Conservation (phyloP, 805 yeast genomes). For the Suhomyces faveliae region DNA sequence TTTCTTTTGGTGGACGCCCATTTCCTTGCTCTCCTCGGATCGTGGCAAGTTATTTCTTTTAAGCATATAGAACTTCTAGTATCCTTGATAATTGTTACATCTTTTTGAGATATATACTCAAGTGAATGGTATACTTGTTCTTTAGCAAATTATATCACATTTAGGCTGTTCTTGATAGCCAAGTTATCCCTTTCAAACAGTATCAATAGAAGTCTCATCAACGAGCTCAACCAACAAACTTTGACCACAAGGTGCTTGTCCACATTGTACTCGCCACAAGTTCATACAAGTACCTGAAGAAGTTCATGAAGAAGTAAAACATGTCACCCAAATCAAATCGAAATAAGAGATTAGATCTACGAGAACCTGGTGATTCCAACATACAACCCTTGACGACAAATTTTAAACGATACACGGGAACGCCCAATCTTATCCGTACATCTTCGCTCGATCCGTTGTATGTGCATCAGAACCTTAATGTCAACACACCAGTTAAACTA, state of each 20-base stretch:
- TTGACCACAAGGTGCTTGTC: not conserved
- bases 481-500: constrained; percentile 29
- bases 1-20: not conserved
- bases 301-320: not conserved
- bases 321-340: not conserved
- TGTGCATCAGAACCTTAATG: constrained; percentile 16
- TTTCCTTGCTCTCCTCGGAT: not conserved
- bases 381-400: not conserved
- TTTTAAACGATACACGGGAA: not conserved
- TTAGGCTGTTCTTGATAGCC: not conserved
- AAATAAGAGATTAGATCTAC: not conserved
- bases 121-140: no score
- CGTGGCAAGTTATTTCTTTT: constrained; percentile 4
- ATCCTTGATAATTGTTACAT: not conserved
- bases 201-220: not conserved
- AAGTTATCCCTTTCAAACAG: not conserved
- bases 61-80: not conserved
- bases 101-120: not conserved
- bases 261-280: not conserved
- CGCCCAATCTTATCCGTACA: constrained; percentile 18
- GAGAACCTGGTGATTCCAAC: not conserved
- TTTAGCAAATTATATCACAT: no score
- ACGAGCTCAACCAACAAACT: not conserved
- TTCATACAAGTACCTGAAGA: not conserved
- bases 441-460: constrained; percentile 23